phyloP scores from a whole-genome alignment of 371 early-diverging fungal species.

The Basidiobolus heterosporus region DNA sequence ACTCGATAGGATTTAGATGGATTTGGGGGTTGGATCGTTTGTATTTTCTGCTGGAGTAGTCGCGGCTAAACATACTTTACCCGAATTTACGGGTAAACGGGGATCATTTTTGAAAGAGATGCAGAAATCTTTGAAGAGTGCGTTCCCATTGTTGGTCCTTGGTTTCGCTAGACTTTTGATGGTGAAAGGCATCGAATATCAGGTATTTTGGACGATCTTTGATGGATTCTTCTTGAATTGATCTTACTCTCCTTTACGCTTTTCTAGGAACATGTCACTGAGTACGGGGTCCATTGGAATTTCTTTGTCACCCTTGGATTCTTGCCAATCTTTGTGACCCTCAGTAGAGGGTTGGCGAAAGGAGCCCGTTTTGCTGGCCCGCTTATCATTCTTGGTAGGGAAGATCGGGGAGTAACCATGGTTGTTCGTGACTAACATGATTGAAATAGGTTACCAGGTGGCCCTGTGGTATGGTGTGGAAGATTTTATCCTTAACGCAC shows the following conservation, averaged over 20 bases:
- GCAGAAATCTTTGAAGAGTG: slow-evolving; percentile 14
- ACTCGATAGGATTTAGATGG: slow-evolving; percentile 40
- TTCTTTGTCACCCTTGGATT: slow-evolving; percentile 88
- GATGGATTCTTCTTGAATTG: neutral
- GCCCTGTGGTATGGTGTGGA: slow-evolving; percentile 34
- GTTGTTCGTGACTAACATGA: neutral
- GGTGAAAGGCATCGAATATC: slow-evolving; percentile 75
- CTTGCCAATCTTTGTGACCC: slow-evolving; percentile 57
- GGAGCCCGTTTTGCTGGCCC: slow-evolving; percentile 17
- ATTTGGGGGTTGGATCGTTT: slow-evolving; percentile 69
- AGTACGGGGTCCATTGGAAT: slow-evolving; percentile 97
- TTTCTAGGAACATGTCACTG: slow-evolving; percentile 68
- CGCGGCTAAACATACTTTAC: slow-evolving; percentile 34
- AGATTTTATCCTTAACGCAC: slow-evolving; percentile 59
- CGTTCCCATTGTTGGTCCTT: slow-evolving; percentile 49
- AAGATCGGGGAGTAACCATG: neutral
- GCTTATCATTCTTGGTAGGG: slow-evolving; percentile 23
- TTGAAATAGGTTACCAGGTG: slow-evolving; percentile 30
- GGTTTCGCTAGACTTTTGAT: slow-evolving; percentile 50
- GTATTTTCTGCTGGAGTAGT: slow-evolving; percentile 71
- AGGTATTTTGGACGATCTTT: slow-evolving; percentile 8
- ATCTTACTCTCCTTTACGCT: slow-evolving; percentile 7
- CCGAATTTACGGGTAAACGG: slow-evolving; percentile 7
- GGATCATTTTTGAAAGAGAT: slow-evolving; percentile 7
- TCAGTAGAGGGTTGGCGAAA: slow-evolving; percentile 18